Evolutionary conservation across 1,284 basidiomycete species (phyloP), one percentile per base, ranked within the genome.

Genomic region (Amylostereum areolatum): DNA sequence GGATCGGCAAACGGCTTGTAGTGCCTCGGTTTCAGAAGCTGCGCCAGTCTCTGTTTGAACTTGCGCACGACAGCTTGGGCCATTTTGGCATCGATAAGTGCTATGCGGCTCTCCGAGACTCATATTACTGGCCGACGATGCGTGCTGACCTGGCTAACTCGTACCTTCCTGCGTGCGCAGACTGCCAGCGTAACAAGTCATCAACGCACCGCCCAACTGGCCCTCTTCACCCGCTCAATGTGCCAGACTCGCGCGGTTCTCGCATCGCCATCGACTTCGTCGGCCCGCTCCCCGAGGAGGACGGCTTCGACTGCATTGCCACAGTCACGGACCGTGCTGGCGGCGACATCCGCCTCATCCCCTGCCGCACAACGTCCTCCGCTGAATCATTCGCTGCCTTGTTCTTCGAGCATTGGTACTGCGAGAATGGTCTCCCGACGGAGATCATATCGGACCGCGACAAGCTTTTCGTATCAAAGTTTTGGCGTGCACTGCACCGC

Each of bases 231-330:
- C 57, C 57, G 3, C 55, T 62, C 0, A 55, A 59, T 1, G 50
- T 67, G 1, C 62, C 64, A 2, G 47, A 51, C 2, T 36, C 43
- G 1, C 58, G 60, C 10, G 50, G 49, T 8, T 37, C 52, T 12
- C 47, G 40, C 66, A 66, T 76, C 2, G 66, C 66, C 0, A 65
- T 77, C 7, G 73, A 77, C 47, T 75, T 75, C 48, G 64, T 77
- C 0, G 70, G 72, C 2, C 70, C 68, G 0, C 52, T 77, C 0
- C 72, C 68, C 0, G 47, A 55, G 6, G 51, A 69, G 48, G 62
- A 65, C 1, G 53, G 57, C 0, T 73, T 61, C 52, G 66, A 77
- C 53, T 61, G 61, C 48, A 62, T 75, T 0, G 58, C 62, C 5
- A 64, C 71, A 0, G 50, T 74, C 0, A 68, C 72, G 0, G 61